A percentile compares a stretch with the other conserved stretches of the same genome.
phyloP scores from a whole-genome alignment of 768 basidiomycete genomes.

The Rubroboletus satanas region DNA sequence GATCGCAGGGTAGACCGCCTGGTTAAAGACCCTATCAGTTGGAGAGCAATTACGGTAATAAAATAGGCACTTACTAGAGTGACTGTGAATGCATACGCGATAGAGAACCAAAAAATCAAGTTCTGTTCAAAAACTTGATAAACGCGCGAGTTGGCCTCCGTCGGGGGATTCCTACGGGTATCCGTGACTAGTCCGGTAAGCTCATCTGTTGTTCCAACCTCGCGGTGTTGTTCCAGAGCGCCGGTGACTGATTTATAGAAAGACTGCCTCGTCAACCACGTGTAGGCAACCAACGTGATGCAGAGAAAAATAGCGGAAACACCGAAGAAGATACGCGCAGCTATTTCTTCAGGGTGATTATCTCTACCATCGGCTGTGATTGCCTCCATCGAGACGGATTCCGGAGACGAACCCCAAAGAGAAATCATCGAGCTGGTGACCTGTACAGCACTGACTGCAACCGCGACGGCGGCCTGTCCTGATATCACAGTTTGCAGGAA shows the following conservation, averaged over 20 bases:
- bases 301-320: slow-evolving; percentile 65
- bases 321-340: slow-evolving; percentile 71
- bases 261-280: slow-evolving; percentile 55
- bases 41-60: not conserved
- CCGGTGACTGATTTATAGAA: slow-evolving; percentile 54
- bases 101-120: slow-evolving; percentile 62
- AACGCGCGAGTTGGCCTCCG: slow-evolving; percentile 41
- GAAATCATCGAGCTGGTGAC: slow-evolving; percentile 61
- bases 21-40: slow-evolving; percentile 3
- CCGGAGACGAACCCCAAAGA: slow-evolving; percentile 42
- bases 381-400: slow-evolving; percentile 19
- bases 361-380: slow-evolving; percentile 17
- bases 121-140: slow-evolving; percentile 62
- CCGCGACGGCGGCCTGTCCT: slow-evolving; percentile 82
- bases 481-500: slow-evolving; percentile 76
- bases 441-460: slow-evolving; percentile 76
- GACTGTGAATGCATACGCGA: slow-evolving; percentile 70
- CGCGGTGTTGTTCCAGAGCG: slow-evolving; percentile 39
- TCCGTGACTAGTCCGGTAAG: slow-evolving; percentile 35
- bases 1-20: slow-evolving; percentile 88
- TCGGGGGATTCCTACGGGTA: slow-evolving; percentile 20
- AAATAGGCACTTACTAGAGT: slow-evolving; percentile 60
- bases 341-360: slow-evolving; percentile 58
- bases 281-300: slow-evolving; percentile 49
- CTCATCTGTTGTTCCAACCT: slow-evolving; percentile 25